Evolutionary conservation across 768 basidiomycete genomes (phyloP), one percentile per base, ranked within the genome.

Genomic region (Xerocomus brunneocitrinus): DNA sequence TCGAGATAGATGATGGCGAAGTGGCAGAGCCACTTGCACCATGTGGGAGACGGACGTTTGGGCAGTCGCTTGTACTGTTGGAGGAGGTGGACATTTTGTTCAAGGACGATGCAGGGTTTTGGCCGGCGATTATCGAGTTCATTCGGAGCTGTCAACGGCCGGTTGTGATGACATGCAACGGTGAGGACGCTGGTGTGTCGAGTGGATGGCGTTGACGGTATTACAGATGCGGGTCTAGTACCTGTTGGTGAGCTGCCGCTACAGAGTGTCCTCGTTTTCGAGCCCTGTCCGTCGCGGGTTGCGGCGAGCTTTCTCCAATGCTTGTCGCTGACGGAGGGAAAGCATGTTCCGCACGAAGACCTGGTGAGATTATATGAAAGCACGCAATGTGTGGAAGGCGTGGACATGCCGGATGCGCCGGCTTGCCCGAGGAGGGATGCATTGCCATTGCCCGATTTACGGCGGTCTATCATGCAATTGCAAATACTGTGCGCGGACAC

Each of bases 61-160:
- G 83, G 51, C 95, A 99, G 73, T 95, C 92, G 0, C 67, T 95
- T 48, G 88, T 98, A 55, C 76, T 99, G 36, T 71, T 99, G 13
- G 97, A 99, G 68, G 97, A 99, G 66, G 95, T 92, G 7, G 97
- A 99, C 69, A 82, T 98, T 39, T 74, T 98, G 44, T 99, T 85
- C 73, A 84, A 82, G 55, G 90, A 93, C 46, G 97, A 95, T 72
- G 66, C 68, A 31, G 86, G 83, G 58, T 98, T 94, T 69, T 95
- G 91, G 91, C 77, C 85, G 14, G 81, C 87, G 2, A 81, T 98
- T 27, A 76, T 87, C 8, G 79, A 82, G 52, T 79, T 99, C 55
- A 93, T 98, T 64, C 83, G 79, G 55, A 79, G 88, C 16, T 91
- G 91, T 59, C 83, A 81, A 60, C 76, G 97, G 52, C 95, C 97